phyloP scores from a whole-genome alignment of 371 early-diverging fungal species.

The Mucor circinelloides region DNA sequence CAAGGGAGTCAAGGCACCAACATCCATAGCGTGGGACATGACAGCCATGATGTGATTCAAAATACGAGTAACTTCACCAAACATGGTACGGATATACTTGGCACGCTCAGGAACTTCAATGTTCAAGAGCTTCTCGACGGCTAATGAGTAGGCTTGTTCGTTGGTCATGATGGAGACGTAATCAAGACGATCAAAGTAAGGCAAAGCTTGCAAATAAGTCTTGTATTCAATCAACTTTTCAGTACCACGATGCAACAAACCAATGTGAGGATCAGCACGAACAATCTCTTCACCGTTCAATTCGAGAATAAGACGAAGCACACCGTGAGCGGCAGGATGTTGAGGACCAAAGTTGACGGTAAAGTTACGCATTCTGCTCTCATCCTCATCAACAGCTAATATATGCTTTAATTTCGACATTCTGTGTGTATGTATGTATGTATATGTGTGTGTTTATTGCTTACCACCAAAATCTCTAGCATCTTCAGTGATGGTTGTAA shows the following conservation, averaged over 20 bases:
- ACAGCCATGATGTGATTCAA: slow-evolving; percentile 98
- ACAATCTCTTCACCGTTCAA: slow-evolving; percentile 91
- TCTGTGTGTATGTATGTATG: not conserved
- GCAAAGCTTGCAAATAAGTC: slow-evolving; percentile 96
- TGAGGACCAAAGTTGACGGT: slow-evolving; percentile 99
- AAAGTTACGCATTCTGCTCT: slow-evolving; percentile 70
- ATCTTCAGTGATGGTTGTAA: slow-evolving; percentile 52
- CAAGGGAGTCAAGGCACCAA: slow-evolving; percentile 97
- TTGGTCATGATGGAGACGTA: slow-evolving; percentile 98
- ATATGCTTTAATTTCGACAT: not conserved
- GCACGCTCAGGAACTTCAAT: slow-evolving; percentile 94
- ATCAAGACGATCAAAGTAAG: slow-evolving; percentile 98
- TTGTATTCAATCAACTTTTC: slow-evolving; percentile 98
- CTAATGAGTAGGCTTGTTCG: slow-evolving; percentile 93
- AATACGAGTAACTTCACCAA: slow-evolving; percentile 97
- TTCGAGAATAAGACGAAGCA: slow-evolving; percentile 95
- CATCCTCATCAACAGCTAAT: slow-evolving; percentile 52
- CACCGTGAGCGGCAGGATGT: slow-evolving; percentile 99
- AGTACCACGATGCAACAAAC: slow-evolving; percentile 96
- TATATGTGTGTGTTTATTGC: slow-evolving; percentile 14
- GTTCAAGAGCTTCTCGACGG: slow-evolving; percentile 97
- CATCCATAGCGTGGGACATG: slow-evolving; percentile 96
- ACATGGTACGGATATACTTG: slow-evolving; percentile 95
- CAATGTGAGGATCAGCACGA: slow-evolving; percentile 96
- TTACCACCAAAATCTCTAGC: slow-evolving; percentile 39